phyloP scores from a whole-genome alignment of 139 green algal species.

The Nannochloris sp. region DNA sequence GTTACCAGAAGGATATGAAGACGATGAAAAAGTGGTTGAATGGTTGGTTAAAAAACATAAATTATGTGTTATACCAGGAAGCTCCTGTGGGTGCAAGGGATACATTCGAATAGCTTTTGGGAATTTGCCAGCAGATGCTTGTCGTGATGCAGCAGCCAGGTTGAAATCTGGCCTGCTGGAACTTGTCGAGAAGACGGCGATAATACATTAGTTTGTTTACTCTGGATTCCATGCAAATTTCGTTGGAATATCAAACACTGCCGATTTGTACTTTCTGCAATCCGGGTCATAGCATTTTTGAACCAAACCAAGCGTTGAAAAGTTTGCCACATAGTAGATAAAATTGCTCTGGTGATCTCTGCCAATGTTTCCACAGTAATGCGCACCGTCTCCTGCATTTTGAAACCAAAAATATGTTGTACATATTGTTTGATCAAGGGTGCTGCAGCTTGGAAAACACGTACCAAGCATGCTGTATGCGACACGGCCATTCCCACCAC shows the following conservation, averaged over 20 bases:
- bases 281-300: constrained; percentile 79
- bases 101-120: constrained; percentile 66
- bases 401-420: not conserved
- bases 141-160: constrained; percentile 46
- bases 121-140: constrained; percentile 61
- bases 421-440: too few relatives aligned
- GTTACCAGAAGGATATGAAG: constrained; percentile 54
- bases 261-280: constrained; percentile 41
- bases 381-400: constrained; percentile 49
- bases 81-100: constrained; percentile 61
- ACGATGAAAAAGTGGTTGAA: constrained; percentile 63
- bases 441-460: not conserved
- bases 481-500: constrained; percentile 43
- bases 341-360: constrained; percentile 59
- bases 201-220: too few relatives aligned
- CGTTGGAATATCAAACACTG: constrained; percentile 12
- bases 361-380: constrained; percentile 57
- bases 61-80: constrained; percentile 57
- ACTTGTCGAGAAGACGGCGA: not conserved
- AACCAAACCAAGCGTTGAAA: constrained; percentile 30
- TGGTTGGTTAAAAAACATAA: constrained; percentile 74
- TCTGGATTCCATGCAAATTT: not conserved
- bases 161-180: constrained; percentile 63
- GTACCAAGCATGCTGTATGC: constrained; percentile 59
- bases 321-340: constrained; percentile 58